Evolutionary conservation across 768 basidiomycete species (phyloP).

Genomic region (Suillus ampliporus): DNA sequence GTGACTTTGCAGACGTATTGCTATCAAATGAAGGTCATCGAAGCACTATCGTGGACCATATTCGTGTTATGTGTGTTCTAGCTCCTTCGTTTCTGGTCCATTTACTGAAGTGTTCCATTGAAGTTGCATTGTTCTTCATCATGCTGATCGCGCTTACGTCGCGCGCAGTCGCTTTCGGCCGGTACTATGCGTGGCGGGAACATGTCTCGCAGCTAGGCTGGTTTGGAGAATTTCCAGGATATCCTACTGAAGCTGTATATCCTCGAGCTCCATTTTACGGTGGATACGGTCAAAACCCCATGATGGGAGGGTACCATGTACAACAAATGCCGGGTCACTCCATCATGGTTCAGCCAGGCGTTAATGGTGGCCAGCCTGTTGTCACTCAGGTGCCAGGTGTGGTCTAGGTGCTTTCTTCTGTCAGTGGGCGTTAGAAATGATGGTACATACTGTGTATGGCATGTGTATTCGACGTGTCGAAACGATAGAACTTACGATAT

Average conservation of each 20-base stretch:
- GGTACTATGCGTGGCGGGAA: conserved; percentile 42
- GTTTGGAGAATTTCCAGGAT: conserved; percentile 76
- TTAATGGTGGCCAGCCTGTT: conserved; percentile 63
- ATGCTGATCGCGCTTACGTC: conserved; percentile 62
- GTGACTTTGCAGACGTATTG: conserved; percentile 65
- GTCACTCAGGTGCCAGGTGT: conserved; percentile 61
- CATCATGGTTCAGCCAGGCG: conserved; percentile 69
- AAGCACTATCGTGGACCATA: conserved; percentile 79
- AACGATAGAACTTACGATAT: not conserved
- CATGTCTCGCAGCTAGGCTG: conserved; percentile 67
- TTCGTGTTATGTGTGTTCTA: conserved; percentile 55
- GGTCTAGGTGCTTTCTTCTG: conserved; percentile 15
- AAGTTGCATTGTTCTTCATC: conserved; percentile 55
- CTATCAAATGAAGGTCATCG: conserved; percentile 80
- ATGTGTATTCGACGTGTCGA: not conserved
- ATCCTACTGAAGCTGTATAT: conserved; percentile 37
- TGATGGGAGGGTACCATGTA: conserved; percentile 43
- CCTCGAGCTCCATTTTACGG: conserved; percentile 39
- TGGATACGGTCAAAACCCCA: conserved; percentile 34
- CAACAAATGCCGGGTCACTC: conserved; percentile 64
- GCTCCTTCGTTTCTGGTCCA: conserved; percentile 6
- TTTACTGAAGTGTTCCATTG: not conserved
- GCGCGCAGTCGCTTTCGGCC: conserved; percentile 38
- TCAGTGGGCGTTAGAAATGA: not conserved
- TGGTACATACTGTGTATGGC: not conserved